These are phyloP conservation scores for Trametes cinnabarina DNA, from an alignment of 768 basidiomycete species.

Conservation along the genomic window DNA sequence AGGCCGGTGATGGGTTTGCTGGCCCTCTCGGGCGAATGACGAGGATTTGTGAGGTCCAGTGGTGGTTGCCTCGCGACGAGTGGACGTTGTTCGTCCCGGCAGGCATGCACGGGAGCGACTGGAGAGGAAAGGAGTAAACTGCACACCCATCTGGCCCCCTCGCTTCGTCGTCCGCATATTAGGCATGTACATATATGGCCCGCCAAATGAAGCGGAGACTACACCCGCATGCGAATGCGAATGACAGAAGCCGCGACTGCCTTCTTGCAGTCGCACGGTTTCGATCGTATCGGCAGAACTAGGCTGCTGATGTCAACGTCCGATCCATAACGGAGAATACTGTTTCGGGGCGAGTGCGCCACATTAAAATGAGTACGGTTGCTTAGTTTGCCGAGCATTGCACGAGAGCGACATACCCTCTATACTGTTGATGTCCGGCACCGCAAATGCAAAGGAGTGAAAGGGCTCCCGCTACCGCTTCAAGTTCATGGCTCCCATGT, in stretches of 20 bases:
- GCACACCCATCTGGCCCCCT: neutral
- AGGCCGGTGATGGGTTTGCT: too few relatives aligned
- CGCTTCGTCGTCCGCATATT: neutral
- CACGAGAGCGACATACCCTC: too few relatives aligned
- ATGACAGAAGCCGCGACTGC: slow-evolving; percentile 1
- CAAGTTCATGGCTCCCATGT: too few relatives aligned
- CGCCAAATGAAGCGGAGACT: slow-evolving; percentile 10
- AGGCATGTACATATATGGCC: slow-evolving; percentile 1
- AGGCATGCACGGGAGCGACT: neutral
- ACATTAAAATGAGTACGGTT: neutral
- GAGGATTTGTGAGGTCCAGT: neutral
- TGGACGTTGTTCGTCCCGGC: neutral
- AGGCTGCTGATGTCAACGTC: slow-evolving; percentile 19
- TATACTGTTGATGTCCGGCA: too few relatives aligned
- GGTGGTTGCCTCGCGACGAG: slow-evolving; percentile 6
- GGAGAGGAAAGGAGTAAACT: neutral
- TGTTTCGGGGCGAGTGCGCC: slow-evolving; percentile 8
- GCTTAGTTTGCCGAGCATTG: too few relatives aligned
- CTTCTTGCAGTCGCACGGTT: neutral
- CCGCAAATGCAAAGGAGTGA: neutral
- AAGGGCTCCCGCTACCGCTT: neutral
- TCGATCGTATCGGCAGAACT: slow-evolving; percentile 9
- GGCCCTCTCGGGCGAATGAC: neutral
- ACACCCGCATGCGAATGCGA: neutral
- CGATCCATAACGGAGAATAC: slow-evolving; percentile 18